Evolutionary conservation across 2,329 filamentous ascomycete species (phyloP), one percentile per base, ranked within the genome.

Genomic region (Fusarium albidum): DNA sequence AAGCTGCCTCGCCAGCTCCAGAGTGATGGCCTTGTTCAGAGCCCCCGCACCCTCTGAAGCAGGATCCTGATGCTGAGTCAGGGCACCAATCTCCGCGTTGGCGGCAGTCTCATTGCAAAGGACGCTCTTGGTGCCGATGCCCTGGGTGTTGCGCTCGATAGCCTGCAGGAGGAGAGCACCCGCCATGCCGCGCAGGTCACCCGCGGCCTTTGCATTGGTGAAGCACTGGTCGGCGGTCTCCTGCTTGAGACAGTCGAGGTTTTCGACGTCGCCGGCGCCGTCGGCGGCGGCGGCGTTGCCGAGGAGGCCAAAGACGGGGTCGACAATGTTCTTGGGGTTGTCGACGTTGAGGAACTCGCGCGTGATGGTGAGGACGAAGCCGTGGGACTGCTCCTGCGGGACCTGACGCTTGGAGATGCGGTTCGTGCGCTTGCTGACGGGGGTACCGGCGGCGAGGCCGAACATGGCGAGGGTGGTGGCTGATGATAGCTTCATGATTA

Each of bases 51-150:
- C 80, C 4, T 77, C 67, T 1, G 83, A 83, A 15, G 86, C 87
- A 25, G 87, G 85, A 68, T 90, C 87, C 73, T 90, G 86, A 72
- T 89, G 86, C 72, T 88, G 85, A 47, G 77, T 73, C 53, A 90
- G 69, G 35, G 84, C 84, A 25, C 78, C 81, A 64, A 90, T 87
- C 74, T 89, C 86, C 3, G 86, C 79, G 73, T 90, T 90, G 52
- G 77, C 76, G 13, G 86, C 83, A 33, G 72, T 75, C 65, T 84
- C 69, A 72, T 71, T 78, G 75, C 86, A 90, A 41, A n/a, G n/a
- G n/a, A n/a, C n/a, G 9, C 63, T 66, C 2, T 60, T 60, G 6
- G 57, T 57, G 6, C 64, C 64, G 9, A 67, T 64, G 26, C 55
- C 53, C 4, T 71, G 77, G 5, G 77, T 81, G 68, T 82, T 82